phyloP scores from a whole-genome alignment of 148 eudicot species.

The Vaccinium vitisidaea region DNA sequence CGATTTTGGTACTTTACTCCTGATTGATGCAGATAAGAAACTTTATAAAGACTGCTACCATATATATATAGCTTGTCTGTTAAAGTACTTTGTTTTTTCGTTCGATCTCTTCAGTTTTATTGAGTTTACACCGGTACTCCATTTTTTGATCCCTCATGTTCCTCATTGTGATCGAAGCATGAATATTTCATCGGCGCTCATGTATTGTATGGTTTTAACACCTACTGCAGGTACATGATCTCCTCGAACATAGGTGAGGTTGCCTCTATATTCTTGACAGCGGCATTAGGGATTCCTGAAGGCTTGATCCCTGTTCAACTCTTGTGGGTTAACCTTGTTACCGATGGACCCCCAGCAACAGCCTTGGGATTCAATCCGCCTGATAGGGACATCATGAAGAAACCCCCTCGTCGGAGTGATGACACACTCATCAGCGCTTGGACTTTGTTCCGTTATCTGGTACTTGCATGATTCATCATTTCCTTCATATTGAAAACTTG shows the following conservation, averaged over 20 bases:
- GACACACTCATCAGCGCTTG: constrained; percentile 72
- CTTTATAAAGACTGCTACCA: background rate
- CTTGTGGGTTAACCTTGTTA: constrained; percentile 86
- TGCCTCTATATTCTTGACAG: constrained; percentile 78
- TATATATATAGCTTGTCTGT: background rate
- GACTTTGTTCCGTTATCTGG: constrained; percentile 85
- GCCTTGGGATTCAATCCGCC: constrained; percentile 94
- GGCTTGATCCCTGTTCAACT: constrained; percentile 90
- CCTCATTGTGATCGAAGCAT: background rate
- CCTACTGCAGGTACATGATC: constrained; percentile 65
- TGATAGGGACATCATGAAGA: constrained; percentile 84
- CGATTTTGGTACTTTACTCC: no score
- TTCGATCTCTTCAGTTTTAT: background rate
- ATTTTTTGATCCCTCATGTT: background rate
- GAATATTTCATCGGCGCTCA: background rate
- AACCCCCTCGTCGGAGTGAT: constrained; percentile 73
- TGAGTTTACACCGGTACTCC: background rate
- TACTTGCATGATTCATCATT: constrained; percentile 9
- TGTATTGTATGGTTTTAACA: background rate
- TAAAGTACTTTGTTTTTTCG: background rate
- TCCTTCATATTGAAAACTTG: background rate
- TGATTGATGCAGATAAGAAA: no score
- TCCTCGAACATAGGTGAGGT: constrained; percentile 91
- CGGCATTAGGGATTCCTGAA: constrained; percentile 84
- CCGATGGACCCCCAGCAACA: constrained; percentile 94